A percentile compares a stretch with the other conserved stretches of the same genome.
Conservation (phyloP, 768 basidiomycete species). For the Kwoniella sp. region DNA sequence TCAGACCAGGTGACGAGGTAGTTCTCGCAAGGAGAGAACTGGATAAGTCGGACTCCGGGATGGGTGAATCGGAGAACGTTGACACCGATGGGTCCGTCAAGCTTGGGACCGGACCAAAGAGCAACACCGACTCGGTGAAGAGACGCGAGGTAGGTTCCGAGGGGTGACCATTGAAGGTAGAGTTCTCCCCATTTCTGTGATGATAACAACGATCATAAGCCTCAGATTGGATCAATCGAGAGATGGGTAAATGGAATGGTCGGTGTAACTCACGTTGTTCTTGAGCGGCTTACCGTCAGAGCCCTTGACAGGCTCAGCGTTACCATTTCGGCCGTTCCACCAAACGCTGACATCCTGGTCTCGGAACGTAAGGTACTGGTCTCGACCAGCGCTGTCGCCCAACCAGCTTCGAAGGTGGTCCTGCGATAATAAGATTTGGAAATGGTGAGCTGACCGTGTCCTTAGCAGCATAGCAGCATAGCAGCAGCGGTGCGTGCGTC, state of each 20-base stretch:
- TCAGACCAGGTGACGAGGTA: slow-evolving; percentile 98
- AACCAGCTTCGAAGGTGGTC: slow-evolving; percentile 96
- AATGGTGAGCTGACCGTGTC: not conserved
- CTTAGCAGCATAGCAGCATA: too few species aligned
- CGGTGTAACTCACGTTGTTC: slow-evolving; percentile 68
- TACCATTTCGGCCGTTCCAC: slow-evolving; percentile 85
- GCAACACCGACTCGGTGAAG: slow-evolving; percentile 93
- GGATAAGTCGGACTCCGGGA: slow-evolving; percentile 89
- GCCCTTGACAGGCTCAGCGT: slow-evolving; percentile 44
- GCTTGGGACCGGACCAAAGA: slow-evolving; percentile 77
- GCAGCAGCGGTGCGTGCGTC: not conserved
- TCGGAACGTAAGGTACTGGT: slow-evolving; percentile 92
- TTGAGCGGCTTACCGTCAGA: slow-evolving; percentile 58
- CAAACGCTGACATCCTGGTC: slow-evolving; percentile 85
- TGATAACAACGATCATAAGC: not conserved
- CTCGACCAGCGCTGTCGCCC: slow-evolving; percentile 85
- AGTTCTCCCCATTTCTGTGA: slow-evolving; percentile 90
- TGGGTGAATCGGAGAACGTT: slow-evolving; percentile 86
- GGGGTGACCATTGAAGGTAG: slow-evolving; percentile 94
- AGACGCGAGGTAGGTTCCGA: slow-evolving; percentile 91
- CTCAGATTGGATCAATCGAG: too few species aligned
- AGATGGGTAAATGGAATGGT: not conserved
- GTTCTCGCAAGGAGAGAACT: slow-evolving; percentile 95
- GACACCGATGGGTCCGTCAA: slow-evolving; percentile 52
- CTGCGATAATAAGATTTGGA: slow-evolving; percentile 59